Evolutionary conservation across 768 basidiomycete genomes (phyloP).

Genomic region (Collybia sordida): DNA sequence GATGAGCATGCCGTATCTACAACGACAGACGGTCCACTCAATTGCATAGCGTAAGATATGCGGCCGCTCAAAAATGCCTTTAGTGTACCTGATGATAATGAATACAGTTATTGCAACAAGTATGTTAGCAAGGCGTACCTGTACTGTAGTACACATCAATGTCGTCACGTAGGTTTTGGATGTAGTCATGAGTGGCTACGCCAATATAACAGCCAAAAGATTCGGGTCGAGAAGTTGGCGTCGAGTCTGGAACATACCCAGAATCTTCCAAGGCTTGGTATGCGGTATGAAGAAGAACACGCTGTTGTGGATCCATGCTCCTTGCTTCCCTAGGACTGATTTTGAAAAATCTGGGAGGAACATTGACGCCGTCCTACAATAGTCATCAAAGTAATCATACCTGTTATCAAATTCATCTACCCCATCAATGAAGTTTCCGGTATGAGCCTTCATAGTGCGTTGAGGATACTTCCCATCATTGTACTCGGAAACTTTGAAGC

Average conservation of each 20-base stretch:
- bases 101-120: background rate
- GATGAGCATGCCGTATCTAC: slow-evolving; percentile 79
- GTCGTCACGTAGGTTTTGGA: slow-evolving; percentile 58
- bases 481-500: slow-evolving; percentile 51
- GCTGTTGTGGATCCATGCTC: slow-evolving; percentile 78
- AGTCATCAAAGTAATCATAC: slow-evolving; percentile 15
- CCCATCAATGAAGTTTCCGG: slow-evolving; percentile 63
- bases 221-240: slow-evolving; percentile 48
- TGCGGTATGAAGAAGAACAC: slow-evolving; percentile 63
- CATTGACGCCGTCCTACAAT: background rate
- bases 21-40: slow-evolving; percentile 70
- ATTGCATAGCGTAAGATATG: slow-evolving; percentile 65
- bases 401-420: slow-evolving; percentile 63
- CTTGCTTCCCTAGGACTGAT: slow-evolving; percentile 74
- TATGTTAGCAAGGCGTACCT: slow-evolving; percentile 35
- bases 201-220: slow-evolving; percentile 68
- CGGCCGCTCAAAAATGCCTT: slow-evolving; percentile 70
- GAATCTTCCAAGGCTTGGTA: slow-evolving; percentile 70
- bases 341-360: slow-evolving; percentile 52
- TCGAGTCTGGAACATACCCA: slow-evolving; percentile 65
- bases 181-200: slow-evolving; percentile 69
- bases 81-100: slow-evolving; percentile 50
- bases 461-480: slow-evolving; percentile 25
- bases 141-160: slow-evolving; percentile 74
- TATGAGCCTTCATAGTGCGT: slow-evolving; percentile 48